These are phyloP conservation scores for Aleurites moluccanus DNA, from an alignment of 441 rosid genomes.

Conservation along the genomic window DNA sequence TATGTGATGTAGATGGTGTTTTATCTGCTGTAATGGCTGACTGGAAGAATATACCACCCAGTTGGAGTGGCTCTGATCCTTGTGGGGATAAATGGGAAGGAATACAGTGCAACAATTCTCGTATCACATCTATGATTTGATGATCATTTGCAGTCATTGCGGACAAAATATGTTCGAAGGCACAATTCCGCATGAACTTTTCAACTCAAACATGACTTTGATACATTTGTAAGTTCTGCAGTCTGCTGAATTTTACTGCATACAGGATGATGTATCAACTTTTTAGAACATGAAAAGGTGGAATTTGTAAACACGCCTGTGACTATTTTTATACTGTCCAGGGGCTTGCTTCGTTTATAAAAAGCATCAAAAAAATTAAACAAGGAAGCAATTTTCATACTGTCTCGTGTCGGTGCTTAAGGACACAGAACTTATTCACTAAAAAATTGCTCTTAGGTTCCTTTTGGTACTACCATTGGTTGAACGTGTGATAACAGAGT, in stretches of 20 bases:
- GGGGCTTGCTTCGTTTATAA: too few relatives aligned
- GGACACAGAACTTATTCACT: too few relatives aligned
- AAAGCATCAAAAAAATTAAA: too few relatives aligned
- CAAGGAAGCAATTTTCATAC: too few relatives aligned
- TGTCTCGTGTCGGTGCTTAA: too few relatives aligned
- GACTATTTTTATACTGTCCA: too few relatives aligned
- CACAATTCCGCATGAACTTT: constrained; percentile 44
- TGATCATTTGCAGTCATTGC: constrained; percentile 43
- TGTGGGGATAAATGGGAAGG: constrained; percentile 75
- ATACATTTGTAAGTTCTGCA: constrained; percentile 52
- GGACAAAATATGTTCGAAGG: constrained; percentile 59
- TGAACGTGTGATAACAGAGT: too few relatives aligned
- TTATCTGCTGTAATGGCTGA: constrained; percentile 33
- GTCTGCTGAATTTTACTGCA: neutral
- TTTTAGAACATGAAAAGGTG: neutral
- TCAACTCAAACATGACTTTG: constrained; percentile 46
- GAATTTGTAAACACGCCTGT: too few relatives aligned
- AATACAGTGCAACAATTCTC: constrained; percentile 44
- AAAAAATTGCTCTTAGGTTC: too few relatives aligned
- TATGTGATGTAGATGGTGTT: constrained; percentile 37
- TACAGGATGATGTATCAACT: neutral
- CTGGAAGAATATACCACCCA: constrained; percentile 49
- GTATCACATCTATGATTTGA: constrained; percentile 33
- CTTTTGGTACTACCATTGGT: too few relatives aligned
- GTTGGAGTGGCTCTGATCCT: constrained; percentile 68